These are phyloP conservation scores for Elongisporangium prolatum DNA, from an alignment of 352 stramenopile genomes.

Conservation along the genomic window DNA sequence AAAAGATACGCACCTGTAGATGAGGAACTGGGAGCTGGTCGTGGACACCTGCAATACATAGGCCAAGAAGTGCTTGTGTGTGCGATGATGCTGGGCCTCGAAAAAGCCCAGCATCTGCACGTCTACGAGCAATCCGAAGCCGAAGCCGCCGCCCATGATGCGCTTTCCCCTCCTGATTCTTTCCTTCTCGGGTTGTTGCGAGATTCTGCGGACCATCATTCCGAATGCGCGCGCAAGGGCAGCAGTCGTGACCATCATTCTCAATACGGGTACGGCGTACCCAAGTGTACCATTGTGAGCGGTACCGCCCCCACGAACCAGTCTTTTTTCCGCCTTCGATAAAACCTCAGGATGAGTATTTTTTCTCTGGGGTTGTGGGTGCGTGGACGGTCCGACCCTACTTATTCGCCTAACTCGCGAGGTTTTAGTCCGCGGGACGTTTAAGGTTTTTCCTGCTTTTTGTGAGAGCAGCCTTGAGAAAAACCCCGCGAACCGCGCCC, in stretches of 20 bases:
- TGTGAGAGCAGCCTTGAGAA: not conserved
- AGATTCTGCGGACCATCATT: not conserved
- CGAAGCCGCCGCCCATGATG: slow-evolving; percentile 37
- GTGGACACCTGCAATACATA: slow-evolving; percentile 73
- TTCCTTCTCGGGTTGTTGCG: not conserved
- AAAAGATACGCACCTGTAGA: slow-evolving; percentile 41
- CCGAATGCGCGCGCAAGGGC: too few relatives aligned
- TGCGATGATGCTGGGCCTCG: slow-evolving; percentile 47
- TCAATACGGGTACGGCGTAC: not conserved
- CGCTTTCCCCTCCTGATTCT: slow-evolving; percentile 1
- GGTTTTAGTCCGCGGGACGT: not conserved
- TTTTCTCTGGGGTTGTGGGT: not conserved
- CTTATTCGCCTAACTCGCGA: not conserved
- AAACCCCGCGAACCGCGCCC: not conserved
- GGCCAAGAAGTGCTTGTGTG: slow-evolving; percentile 50
- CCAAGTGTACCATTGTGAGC: not conserved
- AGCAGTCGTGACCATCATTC: not conserved
- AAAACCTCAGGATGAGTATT: not conserved
- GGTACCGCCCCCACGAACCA: not conserved
- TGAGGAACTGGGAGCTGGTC: slow-evolving; percentile 41
- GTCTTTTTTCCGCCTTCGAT: not conserved
- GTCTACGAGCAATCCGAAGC: slow-evolving; percentile 57
- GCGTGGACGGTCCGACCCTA: not conserved
- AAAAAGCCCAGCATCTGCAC: slow-evolving; percentile 83
- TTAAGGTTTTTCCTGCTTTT: not conserved